Base-by-base conservation (phyloP, 768 basidiomycete genomes). In the Suillus discolor region DNA sequence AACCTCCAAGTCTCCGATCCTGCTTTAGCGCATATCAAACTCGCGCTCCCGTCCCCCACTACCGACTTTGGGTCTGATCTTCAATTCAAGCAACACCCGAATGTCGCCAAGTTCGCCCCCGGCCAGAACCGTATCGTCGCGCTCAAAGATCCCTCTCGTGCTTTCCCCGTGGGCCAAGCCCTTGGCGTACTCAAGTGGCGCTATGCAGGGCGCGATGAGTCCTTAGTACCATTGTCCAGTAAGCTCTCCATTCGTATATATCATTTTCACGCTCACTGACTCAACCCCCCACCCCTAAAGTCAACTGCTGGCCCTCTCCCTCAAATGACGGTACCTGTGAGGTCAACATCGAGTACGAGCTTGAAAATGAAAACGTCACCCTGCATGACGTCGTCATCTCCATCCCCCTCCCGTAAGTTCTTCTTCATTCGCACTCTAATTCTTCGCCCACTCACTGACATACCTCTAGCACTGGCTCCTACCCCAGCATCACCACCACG, bases 81-180 rank as follows among this genome's bases (percentile, higher is more conserved):
- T 51, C 95, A 97, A 76, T 97, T 97, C 85, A 98, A 98, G 79
- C 95, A 97, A 70, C 97, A 98, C 72, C 97, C 97, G 8, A 91
- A 97, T 66, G 92, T 98, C 16, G 92, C 89, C 66, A 97, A 95
- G 79, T 94, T 96, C 67, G 81, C 80, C 0, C 87, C 89, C 13
- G 86, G 87, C 66, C 79, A 80, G 77, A 90, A 86, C 4, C 82
- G 92, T 45, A 76, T 89, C 23, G 83, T 99, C 49, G 89, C 89
- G 0, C 81, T 98, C 68, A 97, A 96, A 79, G 96, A 99, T 73
- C 73, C 91, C 3, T 85, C 88, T 47, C 84, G 89, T 69, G 80
- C 87, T 7, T 98, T 98, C 85, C 97, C 95, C 1, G 90, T 98
- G 47, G 89, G 90, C 12, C 93, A 96, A 69, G 85, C 89, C 49